Percentiles rank a stretch among this genome's conserved stretches.
These are phyloP conservation scores for Neonectria neomacrospora DNA, from an alignment of 2,329 filamentous ascomycete genomes.

Conservation along the genomic window DNA sequence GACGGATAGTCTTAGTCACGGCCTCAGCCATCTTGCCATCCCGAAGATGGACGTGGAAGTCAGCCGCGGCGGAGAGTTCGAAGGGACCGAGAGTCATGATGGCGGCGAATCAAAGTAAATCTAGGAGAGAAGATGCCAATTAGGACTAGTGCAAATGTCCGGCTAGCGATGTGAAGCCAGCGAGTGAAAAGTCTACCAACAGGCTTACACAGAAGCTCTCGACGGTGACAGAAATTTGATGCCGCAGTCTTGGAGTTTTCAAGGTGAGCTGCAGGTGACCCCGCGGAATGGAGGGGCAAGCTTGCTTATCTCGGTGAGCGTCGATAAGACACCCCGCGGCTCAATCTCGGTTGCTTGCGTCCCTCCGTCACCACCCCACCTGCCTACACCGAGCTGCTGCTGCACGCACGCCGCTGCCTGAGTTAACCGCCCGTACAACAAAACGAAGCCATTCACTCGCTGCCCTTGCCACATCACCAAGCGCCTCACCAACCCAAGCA, in stretches of 20 bases:
- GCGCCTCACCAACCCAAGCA: not conserved
- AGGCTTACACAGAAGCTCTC: constrained; percentile 1
- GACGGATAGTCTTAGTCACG: constrained; percentile 61
- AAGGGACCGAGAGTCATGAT: constrained; percentile 10
- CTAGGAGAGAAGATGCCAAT: not conserved
- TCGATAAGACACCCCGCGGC: constrained; percentile 28
- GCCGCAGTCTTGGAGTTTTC: constrained; percentile 5
- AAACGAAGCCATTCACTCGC: not conserved
- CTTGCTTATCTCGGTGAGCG: constrained; percentile 26
- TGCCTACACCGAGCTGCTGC: constrained; percentile 33
- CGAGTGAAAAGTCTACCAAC: not conserved
- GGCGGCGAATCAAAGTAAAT: not conserved
- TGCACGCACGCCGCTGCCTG: constrained; percentile 33
- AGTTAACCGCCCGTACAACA: not conserved
- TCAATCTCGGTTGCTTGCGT: constrained; percentile 28
- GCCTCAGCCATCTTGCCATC: constrained; percentile 73
- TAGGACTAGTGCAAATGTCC: not conserved
- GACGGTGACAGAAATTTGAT: not conserved
- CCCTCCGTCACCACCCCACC: constrained; percentile 35
- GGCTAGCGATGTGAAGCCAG: not conserved
- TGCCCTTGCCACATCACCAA: not conserved
- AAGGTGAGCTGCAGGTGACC: constrained; percentile 27
- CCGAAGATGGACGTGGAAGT: constrained; percentile 78
- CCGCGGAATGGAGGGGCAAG: constrained; percentile 32
- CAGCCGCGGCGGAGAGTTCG: constrained; percentile 71